Evolutionary conservation across 1,284 basidiomycete genomes (phyloP).

Genomic region (Cutaneotrichosporon mucoides): DNA sequence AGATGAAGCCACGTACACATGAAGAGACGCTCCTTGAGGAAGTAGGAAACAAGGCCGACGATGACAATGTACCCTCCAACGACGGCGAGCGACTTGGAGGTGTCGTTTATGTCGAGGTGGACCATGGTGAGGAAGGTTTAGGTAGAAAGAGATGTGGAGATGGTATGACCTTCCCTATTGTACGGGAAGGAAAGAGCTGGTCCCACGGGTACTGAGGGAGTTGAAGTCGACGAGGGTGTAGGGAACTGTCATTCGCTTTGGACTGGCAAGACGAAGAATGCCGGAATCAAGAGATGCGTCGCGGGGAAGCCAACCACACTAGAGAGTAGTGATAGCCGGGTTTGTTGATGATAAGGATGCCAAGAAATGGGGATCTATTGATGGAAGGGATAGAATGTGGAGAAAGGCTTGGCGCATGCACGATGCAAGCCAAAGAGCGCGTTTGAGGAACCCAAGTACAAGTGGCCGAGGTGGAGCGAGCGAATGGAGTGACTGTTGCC

Average conservation of each 20-base stretch:
- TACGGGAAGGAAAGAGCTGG: neutral
- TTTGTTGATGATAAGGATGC: too few species aligned
- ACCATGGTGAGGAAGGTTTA: slow-evolving; percentile 34
- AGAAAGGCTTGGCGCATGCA: too few species aligned
- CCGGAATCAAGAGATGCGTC: too few species aligned
- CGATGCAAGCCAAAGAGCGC: too few species aligned
- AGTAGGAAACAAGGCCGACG: slow-evolving; percentile 46
- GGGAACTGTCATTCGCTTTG: neutral
- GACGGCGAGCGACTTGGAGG: slow-evolving; percentile 43
- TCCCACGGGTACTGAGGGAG: neutral
- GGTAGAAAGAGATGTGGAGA: neutral
- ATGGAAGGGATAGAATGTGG: too few species aligned
- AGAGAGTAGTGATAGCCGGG: too few species aligned
- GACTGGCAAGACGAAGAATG: neutral
- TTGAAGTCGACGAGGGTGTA: neutral
- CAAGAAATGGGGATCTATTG: too few species aligned
- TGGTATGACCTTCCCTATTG: too few species aligned
- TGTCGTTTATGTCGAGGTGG: slow-evolving; percentile 43
- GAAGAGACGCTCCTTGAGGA: slow-evolving; percentile 50
- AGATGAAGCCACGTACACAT: slow-evolving; percentile 36
- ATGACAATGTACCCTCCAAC: slow-evolving; percentile 43
- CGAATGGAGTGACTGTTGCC: too few species aligned
- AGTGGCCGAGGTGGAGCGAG: too few species aligned
- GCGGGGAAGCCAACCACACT: too few species aligned
- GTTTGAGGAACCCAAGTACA: too few species aligned